Evolutionary conservation across 768 basidiomycete genomes (phyloP).

Genomic region (Naematelia aurantialba): DNA sequence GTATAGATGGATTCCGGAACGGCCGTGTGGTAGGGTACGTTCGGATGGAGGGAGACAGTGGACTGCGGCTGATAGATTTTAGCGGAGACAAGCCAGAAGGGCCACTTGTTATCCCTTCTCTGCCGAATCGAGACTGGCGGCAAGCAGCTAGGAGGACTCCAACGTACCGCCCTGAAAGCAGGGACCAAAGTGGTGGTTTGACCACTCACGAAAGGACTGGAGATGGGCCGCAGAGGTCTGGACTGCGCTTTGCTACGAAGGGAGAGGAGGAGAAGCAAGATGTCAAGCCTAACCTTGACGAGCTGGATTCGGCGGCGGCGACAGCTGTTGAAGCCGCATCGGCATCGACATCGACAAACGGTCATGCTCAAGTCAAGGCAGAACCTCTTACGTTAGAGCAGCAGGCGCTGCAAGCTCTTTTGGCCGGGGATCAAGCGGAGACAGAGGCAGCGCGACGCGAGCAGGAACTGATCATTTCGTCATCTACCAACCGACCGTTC

Average conservation of each 20-base stretch:
- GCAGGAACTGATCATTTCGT: conserved; percentile 62
- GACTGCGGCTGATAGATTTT: conserved; percentile 12
- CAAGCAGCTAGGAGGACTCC: conserved; percentile 61
- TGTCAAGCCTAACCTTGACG: conserved; percentile 41
- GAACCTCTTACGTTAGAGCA: conserved; percentile 65
- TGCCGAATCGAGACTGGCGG: conserved; percentile 88
- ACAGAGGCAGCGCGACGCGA: conserved; percentile 33
- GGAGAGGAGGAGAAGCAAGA: conserved; percentile 6
- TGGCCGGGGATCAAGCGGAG: conserved; percentile 56
- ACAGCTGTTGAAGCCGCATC: too few relatives aligned
- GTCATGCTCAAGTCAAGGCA: conserved; percentile 12
- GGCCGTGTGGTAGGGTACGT: conserved; percentile 85
- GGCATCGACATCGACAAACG: not conserved
- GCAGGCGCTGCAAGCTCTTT: conserved; percentile 70
- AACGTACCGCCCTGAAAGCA: conserved; percentile 41
- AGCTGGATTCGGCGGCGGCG: conserved; percentile 21
- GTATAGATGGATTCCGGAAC: conserved; percentile 68
- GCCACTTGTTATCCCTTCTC: conserved; percentile 78
- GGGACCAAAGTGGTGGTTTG: conserved; percentile 3
- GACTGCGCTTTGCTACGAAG: conserved; percentile 55
- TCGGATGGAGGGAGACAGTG: conserved; percentile 9
- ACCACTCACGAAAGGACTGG: conserved; percentile 63
- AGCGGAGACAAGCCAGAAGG: conserved; percentile 55
- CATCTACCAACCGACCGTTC: conserved; percentile 13
- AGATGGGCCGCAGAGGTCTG: conserved; percentile 66